Evolutionary conservation across 1,139 yeast species (phyloP).

Genomic region (Blastobotrys raffinosifermentans): DNA sequence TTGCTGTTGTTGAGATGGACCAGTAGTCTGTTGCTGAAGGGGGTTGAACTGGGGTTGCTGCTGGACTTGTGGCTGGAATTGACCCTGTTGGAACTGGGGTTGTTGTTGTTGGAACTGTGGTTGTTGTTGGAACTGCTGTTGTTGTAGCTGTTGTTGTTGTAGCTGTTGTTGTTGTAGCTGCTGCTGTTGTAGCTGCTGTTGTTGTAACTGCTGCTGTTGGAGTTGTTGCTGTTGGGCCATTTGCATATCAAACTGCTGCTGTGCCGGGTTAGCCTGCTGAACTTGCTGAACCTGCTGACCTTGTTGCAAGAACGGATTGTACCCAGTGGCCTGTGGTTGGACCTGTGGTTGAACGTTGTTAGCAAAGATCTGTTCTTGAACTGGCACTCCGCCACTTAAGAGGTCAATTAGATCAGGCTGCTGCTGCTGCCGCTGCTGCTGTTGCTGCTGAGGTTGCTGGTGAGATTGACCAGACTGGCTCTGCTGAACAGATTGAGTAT

Average conservation of each 20-base stretch:
- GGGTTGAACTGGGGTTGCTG: slow-evolving; percentile 9
- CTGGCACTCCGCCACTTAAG: slow-evolving; percentile 10
- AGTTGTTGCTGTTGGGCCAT: slow-evolving; percentile 17
- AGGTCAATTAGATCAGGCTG: slow-evolving; percentile 10
- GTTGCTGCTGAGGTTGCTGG: slow-evolving; percentile 11
- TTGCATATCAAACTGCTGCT: slow-evolving; percentile 12
- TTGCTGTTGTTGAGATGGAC: slow-evolving; percentile 7
- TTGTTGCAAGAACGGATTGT: slow-evolving; percentile 15
- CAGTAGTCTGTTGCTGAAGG: background rate
- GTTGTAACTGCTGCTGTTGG: slow-evolving; percentile 11
- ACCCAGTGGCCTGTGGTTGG: slow-evolving; percentile 7
- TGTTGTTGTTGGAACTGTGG: slow-evolving; percentile 13
- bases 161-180: slow-evolving; percentile 15
- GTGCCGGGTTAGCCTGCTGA: too few relatives aligned
- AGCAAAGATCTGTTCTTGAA: slow-evolving; percentile 11
- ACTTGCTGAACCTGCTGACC: slow-evolving; percentile 14
- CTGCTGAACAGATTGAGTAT: too few relatives aligned
- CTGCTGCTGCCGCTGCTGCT: slow-evolving; percentile 16
- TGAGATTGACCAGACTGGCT: too few relatives aligned
- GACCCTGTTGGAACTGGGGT: slow-evolving; percentile 9
- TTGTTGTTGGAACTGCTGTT: slow-evolving; percentile 6
- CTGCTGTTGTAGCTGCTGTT: slow-evolving; percentile 11
- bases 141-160: slow-evolving; percentile 11
- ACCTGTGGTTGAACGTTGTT: slow-evolving; percentile 5
- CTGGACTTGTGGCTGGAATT: slow-evolving; percentile 12